Evolutionary conservation across 441 rosid genomes (phyloP).

Genomic region (Mallotus repandus): DNA sequence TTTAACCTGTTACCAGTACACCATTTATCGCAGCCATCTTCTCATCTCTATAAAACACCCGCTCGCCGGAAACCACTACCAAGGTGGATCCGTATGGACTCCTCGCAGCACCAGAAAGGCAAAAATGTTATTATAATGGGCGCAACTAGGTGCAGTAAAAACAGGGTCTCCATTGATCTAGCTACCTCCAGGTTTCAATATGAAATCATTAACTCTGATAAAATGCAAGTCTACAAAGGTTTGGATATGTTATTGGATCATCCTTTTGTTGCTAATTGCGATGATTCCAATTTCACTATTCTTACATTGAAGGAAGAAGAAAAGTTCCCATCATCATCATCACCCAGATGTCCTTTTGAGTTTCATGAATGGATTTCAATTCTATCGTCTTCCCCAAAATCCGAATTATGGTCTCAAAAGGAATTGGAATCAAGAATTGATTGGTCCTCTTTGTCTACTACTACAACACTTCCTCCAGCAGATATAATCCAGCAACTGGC

Average conservation of each 20-base stretch:
- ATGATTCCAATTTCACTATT: not conserved
- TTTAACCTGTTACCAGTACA: no score
- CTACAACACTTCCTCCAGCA: constrained; percentile 16
- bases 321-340: constrained; percentile 19
- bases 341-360: constrained; percentile 65
- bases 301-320: constrained; percentile 22
- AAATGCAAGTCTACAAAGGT: constrained; percentile 75
- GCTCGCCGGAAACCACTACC: constrained; percentile 1
- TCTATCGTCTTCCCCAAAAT: constrained; percentile 33
- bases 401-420: constrained; percentile 5
- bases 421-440: constrained; percentile 23
- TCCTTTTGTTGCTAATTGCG: constrained; percentile 45
- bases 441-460: constrained; percentile 19
- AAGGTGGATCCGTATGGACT: constrained; percentile 27
- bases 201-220: constrained; percentile 81
- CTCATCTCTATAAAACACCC: not conserved
- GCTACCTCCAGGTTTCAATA: constrained; percentile 38
- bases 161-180: constrained; percentile 71
- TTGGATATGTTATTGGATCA: constrained; percentile 76
- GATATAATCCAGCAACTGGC: constrained; percentile 43
- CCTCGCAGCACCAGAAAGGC: constrained; percentile 29
- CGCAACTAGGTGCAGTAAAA: constrained; percentile 88
- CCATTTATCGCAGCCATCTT: no score
- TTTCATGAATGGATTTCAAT: constrained; percentile 52
- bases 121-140: constrained; percentile 78